A percentile compares a stretch with the other conserved stretches of the same genome.
Conservation (phyloP, 2,329 filamentous ascomycete species). For the Calonectria leucothoes region DNA sequence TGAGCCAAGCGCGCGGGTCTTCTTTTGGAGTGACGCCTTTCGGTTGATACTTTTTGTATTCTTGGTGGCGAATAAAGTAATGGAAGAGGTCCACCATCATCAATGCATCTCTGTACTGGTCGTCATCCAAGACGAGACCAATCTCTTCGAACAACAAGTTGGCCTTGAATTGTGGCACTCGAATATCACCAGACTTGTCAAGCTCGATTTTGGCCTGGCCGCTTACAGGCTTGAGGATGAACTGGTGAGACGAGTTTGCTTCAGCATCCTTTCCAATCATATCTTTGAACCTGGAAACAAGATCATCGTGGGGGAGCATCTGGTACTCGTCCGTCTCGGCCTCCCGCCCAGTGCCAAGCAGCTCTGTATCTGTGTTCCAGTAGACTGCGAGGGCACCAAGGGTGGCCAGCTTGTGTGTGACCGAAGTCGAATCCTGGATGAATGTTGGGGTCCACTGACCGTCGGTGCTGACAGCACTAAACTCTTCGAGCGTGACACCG, state of each 20-base stretch:
- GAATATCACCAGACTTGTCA: constrained; percentile 87
- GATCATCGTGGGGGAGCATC: constrained; percentile 76
- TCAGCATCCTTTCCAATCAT: constrained; percentile 82
- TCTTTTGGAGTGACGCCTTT: constrained; percentile 85
- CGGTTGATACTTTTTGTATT: constrained; percentile 93
- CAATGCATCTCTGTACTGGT: constrained; percentile 95
- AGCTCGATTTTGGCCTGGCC: constrained; percentile 95
- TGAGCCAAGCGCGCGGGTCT: constrained; percentile 91
- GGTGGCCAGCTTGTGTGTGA: constrained; percentile 93
- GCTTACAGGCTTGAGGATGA: constrained; percentile 94
- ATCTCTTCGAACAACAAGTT: constrained; percentile 96
- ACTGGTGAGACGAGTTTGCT: constrained; percentile 76
- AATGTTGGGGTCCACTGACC: constrained; percentile 96
- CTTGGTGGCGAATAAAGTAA: constrained; percentile 96
- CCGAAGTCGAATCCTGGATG: constrained; percentile 85
- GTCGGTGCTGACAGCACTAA: constrained; percentile 97
- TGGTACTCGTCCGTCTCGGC: constrained; percentile 60
- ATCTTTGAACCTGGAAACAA: constrained; percentile 80
- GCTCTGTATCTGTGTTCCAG: constrained; percentile 94
- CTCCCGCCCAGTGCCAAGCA: constrained; percentile 86
- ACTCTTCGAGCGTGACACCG: constrained; percentile 91
- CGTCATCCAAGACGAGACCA: constrained; percentile 95
- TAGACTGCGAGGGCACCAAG: constrained; percentile 92
- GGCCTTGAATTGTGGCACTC: constrained; percentile 88
- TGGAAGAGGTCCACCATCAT: constrained; percentile 99